These are phyloP conservation scores for Geotrichum candidum DNA, from an alignment of 1,139 yeast genomes.

Conservation along the genomic window DNA sequence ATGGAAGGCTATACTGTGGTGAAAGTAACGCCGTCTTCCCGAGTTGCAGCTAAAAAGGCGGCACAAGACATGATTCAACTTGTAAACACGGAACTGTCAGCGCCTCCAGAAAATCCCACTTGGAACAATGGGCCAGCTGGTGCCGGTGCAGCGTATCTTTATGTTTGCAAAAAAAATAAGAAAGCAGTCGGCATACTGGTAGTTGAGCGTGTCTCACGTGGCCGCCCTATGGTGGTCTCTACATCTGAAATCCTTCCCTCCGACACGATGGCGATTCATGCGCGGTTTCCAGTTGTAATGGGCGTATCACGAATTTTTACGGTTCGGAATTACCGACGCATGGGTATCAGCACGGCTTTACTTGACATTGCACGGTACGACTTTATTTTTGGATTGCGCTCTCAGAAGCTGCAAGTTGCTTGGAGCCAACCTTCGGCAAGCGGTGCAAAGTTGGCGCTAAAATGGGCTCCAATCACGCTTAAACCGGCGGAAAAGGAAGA, in stretches of 20 bases:
- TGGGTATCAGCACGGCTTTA: constrained; percentile 44
- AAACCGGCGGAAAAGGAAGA: not conserved
- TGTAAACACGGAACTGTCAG: constrained; percentile 56
- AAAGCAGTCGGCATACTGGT: constrained; percentile 51
- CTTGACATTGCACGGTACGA: constrained; percentile 40
- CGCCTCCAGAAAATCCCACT: constrained; percentile 46
- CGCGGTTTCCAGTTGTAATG: constrained; percentile 26
- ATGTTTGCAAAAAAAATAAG: constrained; percentile 39
- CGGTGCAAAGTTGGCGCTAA: constrained; percentile 51
- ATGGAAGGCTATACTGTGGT: constrained; percentile 25
- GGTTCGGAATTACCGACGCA: constrained; percentile 48
- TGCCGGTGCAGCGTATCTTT: constrained; percentile 42
- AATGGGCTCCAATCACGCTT: constrained; percentile 21
- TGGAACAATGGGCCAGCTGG: constrained; percentile 39
- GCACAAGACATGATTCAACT: constrained; percentile 41
- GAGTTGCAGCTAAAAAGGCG: constrained; percentile 30
- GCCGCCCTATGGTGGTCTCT: constrained; percentile 44
- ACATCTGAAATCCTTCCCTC: constrained; percentile 28
- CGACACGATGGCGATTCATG: not conserved
- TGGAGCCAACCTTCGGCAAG: constrained; percentile 69
- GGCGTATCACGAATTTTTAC: constrained; percentile 68
- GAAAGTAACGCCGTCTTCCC: constrained; percentile 30
- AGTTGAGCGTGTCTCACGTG: constrained; percentile 36
- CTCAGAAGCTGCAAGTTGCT: constrained; percentile 44
- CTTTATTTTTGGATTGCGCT: constrained; percentile 48